These are phyloP conservation scores for Gossypium laxum DNA, from an alignment of 441 rosid species.

Conservation along the genomic window DNA sequence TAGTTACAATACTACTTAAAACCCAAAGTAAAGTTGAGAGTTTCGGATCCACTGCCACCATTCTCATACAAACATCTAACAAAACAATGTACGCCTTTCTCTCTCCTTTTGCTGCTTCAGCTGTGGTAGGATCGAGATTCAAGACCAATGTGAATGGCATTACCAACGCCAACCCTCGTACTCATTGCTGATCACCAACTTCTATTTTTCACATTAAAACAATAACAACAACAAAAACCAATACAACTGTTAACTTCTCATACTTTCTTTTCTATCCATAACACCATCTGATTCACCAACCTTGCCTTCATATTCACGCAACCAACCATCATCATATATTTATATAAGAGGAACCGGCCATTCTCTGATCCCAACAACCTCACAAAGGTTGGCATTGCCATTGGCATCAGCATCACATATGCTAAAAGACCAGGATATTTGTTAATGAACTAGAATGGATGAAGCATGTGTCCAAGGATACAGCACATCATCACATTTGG, in stretches of 20 bases:
- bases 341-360: conserved; percentile 8
- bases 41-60: background rate
- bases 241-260: conserved; percentile 19
- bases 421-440: conserved; percentile 1
- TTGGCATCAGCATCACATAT: background rate
- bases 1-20: background rate
- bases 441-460: background rate
- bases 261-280: conserved; percentile 10
- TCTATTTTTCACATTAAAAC: conserved; percentile 21
- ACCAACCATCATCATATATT: conserved; percentile 22
- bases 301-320: conserved; percentile 34
- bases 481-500: conserved; percentile 52
- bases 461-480: conserved; percentile 5
- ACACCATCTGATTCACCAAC: conserved; percentile 16
- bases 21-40: background rate
- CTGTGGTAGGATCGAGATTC: background rate
- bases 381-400: conserved; percentile 9
- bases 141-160: background rate
- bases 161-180: background rate
- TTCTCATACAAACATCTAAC: background rate
- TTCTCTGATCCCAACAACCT: conserved; percentile 20
- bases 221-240: background rate
- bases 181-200: conserved; percentile 1
- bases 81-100: background rate
- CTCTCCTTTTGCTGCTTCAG: background rate